Evolutionary conservation across 257 asterid species (phyloP), one percentile per base, ranked within the genome.

Genomic region (Primulina tabacum): DNA sequence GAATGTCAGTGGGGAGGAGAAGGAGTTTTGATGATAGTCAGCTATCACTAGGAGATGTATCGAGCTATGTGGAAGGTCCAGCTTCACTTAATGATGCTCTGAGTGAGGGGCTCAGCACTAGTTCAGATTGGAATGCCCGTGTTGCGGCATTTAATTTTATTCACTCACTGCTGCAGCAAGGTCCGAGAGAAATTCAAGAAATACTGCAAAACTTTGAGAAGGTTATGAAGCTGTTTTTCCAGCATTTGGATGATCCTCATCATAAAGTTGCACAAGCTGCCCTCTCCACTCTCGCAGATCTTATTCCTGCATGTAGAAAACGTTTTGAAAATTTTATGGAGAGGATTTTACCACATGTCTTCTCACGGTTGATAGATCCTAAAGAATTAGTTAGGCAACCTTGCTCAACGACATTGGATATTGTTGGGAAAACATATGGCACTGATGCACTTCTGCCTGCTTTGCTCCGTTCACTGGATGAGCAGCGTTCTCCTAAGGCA

Each of bases 261-360:
- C 99, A 94, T 80, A 94, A 94, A 80, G 99, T 94, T 75, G 99
- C 99, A 55, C 99, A 94, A 78, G 98, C 99, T 30, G 99, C 97
- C 71, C 93, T 94, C 66, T 89, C 96, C 72, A 91, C 99, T 65
- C 97, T 94, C 71, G 95, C 97, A 9, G 97, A 89, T 75, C 92
- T 94, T 77, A 91, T 94, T 67, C 97, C 97, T 8, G 85, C 95
- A 82, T 94, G 99, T 78, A 86, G 87, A 80, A 94, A 89, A 83
- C 97, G 95, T 26, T 94, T 94, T 77, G 99, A 94, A 75, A 86
- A 96, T 84, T 94, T 89, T 82, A 87, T 94, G 90, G 99, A 94
- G 85, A 89, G 99, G 81, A 89, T 94, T 29, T 83, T 94, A 55
- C 99, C 99, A 64, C 97, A 91, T 79, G 99, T 94, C 64, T 94